A percentile compares a stretch with the other conserved stretches of the same genome.
Evolutionary conservation across 805 yeast species (phyloP).

Genomic region (Saccharomyces kudriavzevii): DNA sequence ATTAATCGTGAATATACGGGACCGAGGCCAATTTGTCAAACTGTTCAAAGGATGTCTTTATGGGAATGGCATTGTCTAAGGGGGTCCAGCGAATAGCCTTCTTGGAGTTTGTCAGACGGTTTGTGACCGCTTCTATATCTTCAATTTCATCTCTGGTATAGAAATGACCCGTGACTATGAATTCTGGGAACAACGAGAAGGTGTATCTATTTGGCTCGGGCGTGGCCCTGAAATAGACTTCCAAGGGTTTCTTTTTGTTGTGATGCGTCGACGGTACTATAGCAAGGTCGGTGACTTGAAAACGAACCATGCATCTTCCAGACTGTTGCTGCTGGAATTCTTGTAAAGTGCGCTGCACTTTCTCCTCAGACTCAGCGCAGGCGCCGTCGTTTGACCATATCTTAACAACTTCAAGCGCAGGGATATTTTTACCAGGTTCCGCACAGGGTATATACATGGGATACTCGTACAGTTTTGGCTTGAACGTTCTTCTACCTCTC

Average conservation of each 20-base stretch:
- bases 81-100: conserved; percentile 5
- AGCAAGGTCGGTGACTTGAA: not conserved
- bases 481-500: conserved; percentile 1
- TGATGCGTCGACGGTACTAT: not conserved
- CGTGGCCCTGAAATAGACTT: not conserved
- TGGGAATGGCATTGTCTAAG: conserved; percentile 2
- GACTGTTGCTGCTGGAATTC: not conserved
- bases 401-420: conserved; percentile 8
- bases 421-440: conserved; percentile 5
- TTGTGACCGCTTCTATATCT: not conserved
- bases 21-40: conserved; percentile 4
- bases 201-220: not conserved
- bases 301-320: not conserved
- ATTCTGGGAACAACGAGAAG: not conserved
- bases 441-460: conserved; percentile 17
- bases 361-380: not conserved
- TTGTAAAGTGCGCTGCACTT: not conserved
- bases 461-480: conserved; percentile 10
- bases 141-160: not conserved
- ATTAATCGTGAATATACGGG: not conserved
- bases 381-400: conserved; percentile 10
- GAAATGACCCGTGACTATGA: not conserved
- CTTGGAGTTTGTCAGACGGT: not conserved
- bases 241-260: not conserved
- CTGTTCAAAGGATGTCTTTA: conserved; percentile 9